Base-by-base conservation (phyloP, 257 asterid genomes). In the Nicotiana obtusifolia region DNA sequence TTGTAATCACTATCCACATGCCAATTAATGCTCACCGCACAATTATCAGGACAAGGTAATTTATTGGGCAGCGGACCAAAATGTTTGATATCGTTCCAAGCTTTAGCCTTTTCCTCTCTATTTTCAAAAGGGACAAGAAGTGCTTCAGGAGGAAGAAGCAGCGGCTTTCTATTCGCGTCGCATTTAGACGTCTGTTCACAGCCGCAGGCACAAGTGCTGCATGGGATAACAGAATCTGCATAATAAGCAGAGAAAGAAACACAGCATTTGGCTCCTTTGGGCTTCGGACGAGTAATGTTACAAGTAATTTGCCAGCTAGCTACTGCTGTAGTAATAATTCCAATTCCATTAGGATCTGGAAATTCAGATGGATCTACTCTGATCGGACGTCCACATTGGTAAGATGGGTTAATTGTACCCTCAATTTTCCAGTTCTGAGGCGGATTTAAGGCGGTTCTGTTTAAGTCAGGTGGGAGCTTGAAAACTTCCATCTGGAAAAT, bases 11-110 rank as follows among this genome's bases (percentile, higher is more conserved):
- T 88, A 33, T 95, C 98, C 0, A 95, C 56, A 85, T 95, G 99
- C 99, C 99, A 94, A 86, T 95, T 95, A 59, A 95, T 85, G 89
- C 95, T 92, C 78, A 95, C 93, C 7, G 97, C 99, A 64, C 99
- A 94, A 76, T 95, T 94, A 66, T 95, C 98, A 0, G 98, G 97
- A 78, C 99, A 95, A 1, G 99, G 99, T 76, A 89, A 52, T 68
- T 81, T 92, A 5, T 19, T 24, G 0, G 99, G 99, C 3, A 94
- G 4, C 28, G 83, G 73, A 0, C 80, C 30, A 1, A 24, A 76
- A 81, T 91, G 84, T 52, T 91, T 87, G 10, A 95, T 26, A 22
- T 71, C 73, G 3, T 94, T 95, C 85, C 89, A 94, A 0, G 97
- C 98, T 20, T 60, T 59, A 0, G 98, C 94, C 80, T 90, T 91